These are phyloP conservation scores for Isabelozyma heimii DNA, from an alignment of 805 yeast genomes.

Conservation along the genomic window DNA sequence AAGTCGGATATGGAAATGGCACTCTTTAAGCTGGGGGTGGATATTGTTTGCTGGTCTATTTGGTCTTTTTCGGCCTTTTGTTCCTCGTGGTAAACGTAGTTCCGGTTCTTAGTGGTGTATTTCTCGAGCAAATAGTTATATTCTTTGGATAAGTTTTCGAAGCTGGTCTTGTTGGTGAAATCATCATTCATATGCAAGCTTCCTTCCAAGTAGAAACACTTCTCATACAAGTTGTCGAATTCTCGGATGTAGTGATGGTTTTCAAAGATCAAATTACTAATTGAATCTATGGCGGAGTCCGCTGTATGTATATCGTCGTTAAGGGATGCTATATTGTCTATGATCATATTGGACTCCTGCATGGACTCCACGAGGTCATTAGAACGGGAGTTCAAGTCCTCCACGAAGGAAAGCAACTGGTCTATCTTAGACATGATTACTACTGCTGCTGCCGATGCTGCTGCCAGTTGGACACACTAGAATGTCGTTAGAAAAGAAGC, in stretches of 20 bases:
- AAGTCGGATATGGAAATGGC: constrained; percentile 34
- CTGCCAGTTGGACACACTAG: neutral
- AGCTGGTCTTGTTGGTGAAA: constrained; percentile 28
- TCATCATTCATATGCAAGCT: constrained; percentile 28
- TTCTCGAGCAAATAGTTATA: constrained; percentile 21
- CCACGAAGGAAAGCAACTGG: constrained; percentile 27
- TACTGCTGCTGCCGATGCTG: too few species aligned
- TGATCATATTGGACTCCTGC: constrained; percentile 19
- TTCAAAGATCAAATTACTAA: constrained; percentile 16
- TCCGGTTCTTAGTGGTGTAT: constrained; percentile 8
- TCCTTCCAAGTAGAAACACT: constrained; percentile 32
- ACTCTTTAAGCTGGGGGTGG: constrained; percentile 7
- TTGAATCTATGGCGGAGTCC: constrained; percentile 28
- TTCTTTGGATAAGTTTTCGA: constrained; percentile 27
- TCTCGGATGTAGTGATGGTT: constrained; percentile 22
- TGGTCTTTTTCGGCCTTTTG: neutral
- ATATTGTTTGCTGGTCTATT: neutral
- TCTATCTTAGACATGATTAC: constrained; percentile 20
- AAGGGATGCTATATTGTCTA: constrained; percentile 16
- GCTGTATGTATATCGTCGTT: constrained; percentile 19
- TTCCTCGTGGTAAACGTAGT: neutral
- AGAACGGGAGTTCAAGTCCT: constrained; percentile 27
- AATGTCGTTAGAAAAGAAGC: constrained; percentile 1
- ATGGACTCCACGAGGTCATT: constrained; percentile 18
- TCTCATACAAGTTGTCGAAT: constrained; percentile 29